Base-by-base conservation (phyloP, 805 yeast species). In the Candida montana region DNA sequence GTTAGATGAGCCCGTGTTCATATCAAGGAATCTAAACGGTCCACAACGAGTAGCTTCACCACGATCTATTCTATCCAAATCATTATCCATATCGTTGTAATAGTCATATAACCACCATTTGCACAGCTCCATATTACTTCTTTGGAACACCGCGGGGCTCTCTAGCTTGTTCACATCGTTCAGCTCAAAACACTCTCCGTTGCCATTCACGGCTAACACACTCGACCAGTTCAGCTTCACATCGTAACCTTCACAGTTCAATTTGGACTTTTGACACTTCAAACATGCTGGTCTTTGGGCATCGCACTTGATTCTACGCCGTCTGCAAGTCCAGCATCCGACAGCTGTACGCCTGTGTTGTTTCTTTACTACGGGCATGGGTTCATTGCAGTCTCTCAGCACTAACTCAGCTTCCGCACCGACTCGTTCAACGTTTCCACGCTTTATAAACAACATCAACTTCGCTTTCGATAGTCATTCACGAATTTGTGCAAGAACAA, bases 241-340 rank as follows among this genome's bases (percentile, higher is more conserved):
- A 43, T 77, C 84, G 55, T 87, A 89, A 1, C 96, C 96, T 30
- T 82, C 88, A 55, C 96, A 89, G 2, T 67, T 62, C 31, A 83
- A 55, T 2, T 80, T 78, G 0, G 88, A 73, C 53, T 77, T 79
- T 19, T 63, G 61, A 59, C 96, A 89, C 45, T 83, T 70, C 11
- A 62, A 55, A 63, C 96, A 89, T 7, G 61, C 54, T 0, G 96
- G 96, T 49, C 74, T 72, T 18, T 67, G 64, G 31, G 82, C 68
- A 58, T 88, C 96, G 61, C 96, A 89, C 41, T 84, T 79, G 35
- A 88, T 80, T 57, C 87, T 84, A 33, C 96, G 60, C n/a, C 81
- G 63, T 33, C 96, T 70, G 56, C 96, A 88, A 0, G 95, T 85
- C 77, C 89, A 87, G 57, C 96, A 88, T 0, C 96, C 96, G 1